Base-by-base conservation (phyloP, 352 stramenopile genomes). In the Pythium brachiatum region DNA sequence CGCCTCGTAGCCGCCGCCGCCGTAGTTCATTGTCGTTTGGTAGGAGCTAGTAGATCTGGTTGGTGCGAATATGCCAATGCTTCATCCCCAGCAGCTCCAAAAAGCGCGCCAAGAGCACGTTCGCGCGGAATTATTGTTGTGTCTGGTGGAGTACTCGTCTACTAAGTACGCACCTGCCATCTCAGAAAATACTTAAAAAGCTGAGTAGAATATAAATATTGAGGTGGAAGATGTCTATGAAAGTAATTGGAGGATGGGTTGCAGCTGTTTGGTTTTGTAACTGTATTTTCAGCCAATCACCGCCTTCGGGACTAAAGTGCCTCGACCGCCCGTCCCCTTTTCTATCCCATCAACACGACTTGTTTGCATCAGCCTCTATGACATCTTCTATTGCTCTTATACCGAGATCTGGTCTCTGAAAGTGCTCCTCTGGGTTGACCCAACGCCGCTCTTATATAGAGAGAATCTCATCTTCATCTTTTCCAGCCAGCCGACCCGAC, bases 1-100 rank as follows among this genome's bases (percentile, higher is more conserved):
- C 29, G 79, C 78, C 44, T 89, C 81, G 75, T 92, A 92, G 29
- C 75, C 76, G 32, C 78, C 74, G 43, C 59, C 61, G 50, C 75
- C 73, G 71, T 88, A 86, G 57, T 78, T 89, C 79, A 87, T 89
- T 21, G 38, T 66, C 3, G 1, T n/a, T 47, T 16, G 23, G 18
- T 26, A n/a, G 7, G n/a, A n/a, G 20, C 1, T 2, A 13, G 32
- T 38, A 38, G 32, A n/a, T n/a, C n/a, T n/a, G n/a, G 18, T 7
- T 11, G 36, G 36, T 11, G 36, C 38, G 20, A 44, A 23, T 50
- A 20, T 18, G 43, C 43, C 43, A 26, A 29, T 50, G 43, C 20
- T 15, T 5, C 20, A 50, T 50, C n/a, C n/a, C 21, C 20, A 50
- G 20, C 20, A 11, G 43, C 20, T 50, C 38, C 43, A 50, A 53